Evolutionary conservation across 768 basidiomycete genomes (phyloP), one percentile per base, ranked within the genome.

Genomic region (Steccherinum ochraceum): DNA sequence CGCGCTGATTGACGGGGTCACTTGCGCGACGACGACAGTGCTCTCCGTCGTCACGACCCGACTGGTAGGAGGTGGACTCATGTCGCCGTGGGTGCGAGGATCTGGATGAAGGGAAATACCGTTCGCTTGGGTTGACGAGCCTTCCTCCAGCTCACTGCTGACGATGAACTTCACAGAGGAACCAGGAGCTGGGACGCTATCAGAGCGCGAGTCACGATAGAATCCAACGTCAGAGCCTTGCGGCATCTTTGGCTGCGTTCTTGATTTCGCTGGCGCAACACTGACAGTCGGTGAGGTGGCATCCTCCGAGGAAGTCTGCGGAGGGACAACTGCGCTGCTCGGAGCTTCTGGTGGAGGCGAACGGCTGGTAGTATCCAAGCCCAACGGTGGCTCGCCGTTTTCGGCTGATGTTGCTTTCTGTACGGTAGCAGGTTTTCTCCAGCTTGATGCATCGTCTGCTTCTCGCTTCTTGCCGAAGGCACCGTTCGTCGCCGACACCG

Each of bases 181-280:
- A 7, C 7, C 30, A 35, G 30, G 30, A 35, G 30, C 16, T 7
- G 30, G 16, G 30, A 7, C 71, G 13, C 67, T 64, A 50, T 81
- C 78, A 30, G 80, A 73, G 25, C 75, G 73, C 5, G 79, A 79
- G 61, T 81, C 78, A 35, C 85, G 83, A 64, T 83, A 83, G 66
- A 87, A 86, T 27, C 82, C 86, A 49, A 89, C 83, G 40, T 75
- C 77, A 43, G 84, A 81, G 19, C 86, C 86, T 48, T 70, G 78
- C 45, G 86, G 85, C 76, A 87, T 79, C 63, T 82, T 88, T 3
- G 81, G 82, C 55, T 82, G 79, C n/a, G 74, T 65, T 60, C 80
- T 75, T 5, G 72, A 59, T 46, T 78, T 79, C 27, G 67, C 54
- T 30, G 68, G 52, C 35, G 56, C 56, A 26, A 73, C 72, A 39